Percentiles rank a stretch among this genome's conserved stretches.
Conservation (phyloP, 208 protist genomes). For the Entamoeba histolytica region DNA sequence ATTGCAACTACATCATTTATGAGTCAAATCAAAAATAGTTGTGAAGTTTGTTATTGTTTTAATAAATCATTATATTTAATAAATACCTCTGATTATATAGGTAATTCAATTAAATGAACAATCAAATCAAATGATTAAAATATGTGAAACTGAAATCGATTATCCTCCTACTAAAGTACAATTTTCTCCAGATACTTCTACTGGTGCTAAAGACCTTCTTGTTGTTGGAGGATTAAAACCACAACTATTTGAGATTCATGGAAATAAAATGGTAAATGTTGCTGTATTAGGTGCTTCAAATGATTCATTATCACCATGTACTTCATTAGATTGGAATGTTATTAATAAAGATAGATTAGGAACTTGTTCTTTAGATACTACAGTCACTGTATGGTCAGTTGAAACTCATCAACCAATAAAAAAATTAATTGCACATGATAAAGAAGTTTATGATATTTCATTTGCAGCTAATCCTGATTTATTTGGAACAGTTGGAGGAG, state of each 20-base stretch:
- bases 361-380: constrained; percentile 89
- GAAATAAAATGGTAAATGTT: background rate
- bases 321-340: constrained; percentile 94
- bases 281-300: background rate
- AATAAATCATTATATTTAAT: background rate
- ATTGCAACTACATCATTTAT: background rate
- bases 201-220: background rate
- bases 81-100: background rate
- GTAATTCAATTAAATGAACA: background rate
- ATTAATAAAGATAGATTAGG: constrained; percentile 67
- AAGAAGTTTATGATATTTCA: constrained; percentile 94
- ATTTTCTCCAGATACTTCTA: background rate
- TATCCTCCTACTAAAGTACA: background rate
- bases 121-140: background rate
- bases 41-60: background rate
- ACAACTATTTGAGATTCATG: background rate
- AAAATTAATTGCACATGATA: constrained; percentile 94
- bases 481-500: constrained; percentile 22
- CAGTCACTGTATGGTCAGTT: constrained; percentile 88
- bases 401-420: constrained; percentile 48
- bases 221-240: background rate
- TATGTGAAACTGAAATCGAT: background rate
- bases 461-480: constrained; percentile 41
- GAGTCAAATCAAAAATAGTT: background rate
- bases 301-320: constrained; percentile 64